Evolutionary conservation across 352 stramenopile species (phyloP).

Genomic region (Elongisporangium undulatum): DNA sequence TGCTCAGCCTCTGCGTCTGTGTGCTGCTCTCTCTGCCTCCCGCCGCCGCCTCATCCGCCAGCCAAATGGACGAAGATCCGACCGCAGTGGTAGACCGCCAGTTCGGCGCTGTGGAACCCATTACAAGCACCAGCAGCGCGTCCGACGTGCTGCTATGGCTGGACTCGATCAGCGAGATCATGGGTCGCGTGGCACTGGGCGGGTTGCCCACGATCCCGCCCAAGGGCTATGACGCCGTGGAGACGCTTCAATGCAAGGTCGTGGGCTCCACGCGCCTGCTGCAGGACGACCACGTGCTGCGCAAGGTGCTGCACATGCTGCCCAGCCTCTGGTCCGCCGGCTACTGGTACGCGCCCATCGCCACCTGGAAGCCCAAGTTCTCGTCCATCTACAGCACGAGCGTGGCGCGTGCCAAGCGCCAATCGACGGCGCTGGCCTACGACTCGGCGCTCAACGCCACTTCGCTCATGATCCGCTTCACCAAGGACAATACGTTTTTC

Average conservation of each 20-base stretch:
- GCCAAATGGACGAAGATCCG: slow-evolving; percentile 13
- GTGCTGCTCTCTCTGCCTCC: neutral
- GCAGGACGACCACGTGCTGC: slow-evolving; percentile 21
- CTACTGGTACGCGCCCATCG: slow-evolving; percentile 46
- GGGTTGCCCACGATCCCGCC: slow-evolving; percentile 28
- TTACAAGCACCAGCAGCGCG: slow-evolving; percentile 19
- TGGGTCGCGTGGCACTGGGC: slow-evolving; percentile 32
- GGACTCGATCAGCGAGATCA: slow-evolving; percentile 30
- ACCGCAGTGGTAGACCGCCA: slow-evolving; percentile 23
- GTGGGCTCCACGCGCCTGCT: slow-evolving; percentile 11
- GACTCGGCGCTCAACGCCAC: slow-evolving; percentile 42
- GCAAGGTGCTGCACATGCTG: slow-evolving; percentile 23
- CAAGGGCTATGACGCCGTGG: slow-evolving; percentile 22
- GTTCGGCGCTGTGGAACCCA: slow-evolving; percentile 20
- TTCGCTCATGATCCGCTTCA: slow-evolving; percentile 55
- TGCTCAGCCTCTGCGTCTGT: neutral
- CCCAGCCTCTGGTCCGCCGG: slow-evolving; percentile 45
- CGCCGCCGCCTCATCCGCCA: neutral
- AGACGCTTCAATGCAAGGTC: slow-evolving; percentile 30
- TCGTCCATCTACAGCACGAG: slow-evolving; percentile 21
- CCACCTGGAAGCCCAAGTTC: slow-evolving; percentile 29
- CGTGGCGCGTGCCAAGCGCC: slow-evolving; percentile 21
- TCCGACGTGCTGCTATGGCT: slow-evolving; percentile 25
- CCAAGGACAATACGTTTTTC: slow-evolving; percentile 58
- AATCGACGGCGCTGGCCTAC: slow-evolving; percentile 11